Conservation (phyloP, 768 basidiomycete genomes). For the Solioccasus polychromus region DNA sequence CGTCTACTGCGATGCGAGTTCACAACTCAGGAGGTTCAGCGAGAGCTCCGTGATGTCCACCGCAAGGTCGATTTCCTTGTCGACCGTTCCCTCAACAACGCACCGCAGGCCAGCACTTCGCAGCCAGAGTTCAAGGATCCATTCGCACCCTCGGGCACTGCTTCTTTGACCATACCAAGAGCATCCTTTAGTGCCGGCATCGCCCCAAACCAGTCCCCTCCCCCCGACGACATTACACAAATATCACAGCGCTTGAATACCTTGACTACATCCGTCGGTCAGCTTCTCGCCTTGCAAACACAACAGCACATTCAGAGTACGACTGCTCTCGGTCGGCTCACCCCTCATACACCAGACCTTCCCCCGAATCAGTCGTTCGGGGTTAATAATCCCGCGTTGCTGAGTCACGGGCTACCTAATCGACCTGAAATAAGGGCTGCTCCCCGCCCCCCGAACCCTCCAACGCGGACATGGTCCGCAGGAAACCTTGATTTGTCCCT, state of each 20-base stretch:
- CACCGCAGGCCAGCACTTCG: constrained; percentile 18
- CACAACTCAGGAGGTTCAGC: constrained; percentile 67
- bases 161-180: constrained; percentile 46
- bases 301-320: constrained; percentile 60
- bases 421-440: constrained; percentile 62
- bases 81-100: constrained; percentile 52
- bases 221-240: constrained; percentile 67
- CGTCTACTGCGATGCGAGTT: constrained; percentile 71
- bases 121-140: constrained; percentile 85
- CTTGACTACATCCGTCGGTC: constrained; percentile 81
- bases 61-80: constrained; percentile 76
- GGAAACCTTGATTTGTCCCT: constrained; percentile 74
- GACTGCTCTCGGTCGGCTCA: constrained; percentile 31
- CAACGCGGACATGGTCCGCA: constrained; percentile 82
- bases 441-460: constrained; percentile 63
- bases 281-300: constrained; percentile 77
- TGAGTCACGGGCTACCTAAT: constrained; percentile 62
- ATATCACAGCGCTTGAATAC: constrained; percentile 79
- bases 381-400: constrained; percentile 35
- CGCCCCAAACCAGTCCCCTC: constrained; percentile 66
- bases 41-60: constrained; percentile 69
- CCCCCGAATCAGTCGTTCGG: constrained; percentile 43
- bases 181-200: constrained; percentile 65
- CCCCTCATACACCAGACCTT: constrained; percentile 39
- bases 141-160: constrained; percentile 48